These are phyloP conservation scores for Solanum stenotomum DNA, from an alignment of 257 asterid species.

Conservation along the genomic window DNA sequence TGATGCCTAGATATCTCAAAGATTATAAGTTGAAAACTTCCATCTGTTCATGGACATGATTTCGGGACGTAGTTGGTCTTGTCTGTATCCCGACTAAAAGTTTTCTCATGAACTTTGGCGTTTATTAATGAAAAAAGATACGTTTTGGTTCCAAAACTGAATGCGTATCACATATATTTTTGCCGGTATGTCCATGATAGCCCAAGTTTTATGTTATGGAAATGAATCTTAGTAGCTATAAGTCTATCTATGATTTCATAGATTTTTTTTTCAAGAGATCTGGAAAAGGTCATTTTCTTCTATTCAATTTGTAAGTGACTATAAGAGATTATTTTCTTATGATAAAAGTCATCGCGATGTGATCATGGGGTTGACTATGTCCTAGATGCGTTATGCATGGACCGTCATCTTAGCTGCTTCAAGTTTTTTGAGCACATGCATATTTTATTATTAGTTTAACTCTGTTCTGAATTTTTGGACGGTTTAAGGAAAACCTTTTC, in stretches of 20 bases:
- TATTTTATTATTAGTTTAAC: neutral
- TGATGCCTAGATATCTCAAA: neutral
- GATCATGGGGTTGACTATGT: neutral
- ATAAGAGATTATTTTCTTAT: neutral
- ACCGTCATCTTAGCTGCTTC: slow-evolving; percentile 7
- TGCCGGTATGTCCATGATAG: neutral
- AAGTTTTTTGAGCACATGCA: neutral
- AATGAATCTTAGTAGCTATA: neutral
- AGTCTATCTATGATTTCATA: neutral
- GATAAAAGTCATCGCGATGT: neutral
- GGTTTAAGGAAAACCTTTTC: slow-evolving; percentile 1
- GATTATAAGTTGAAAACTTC: neutral
- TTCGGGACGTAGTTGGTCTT: neutral
- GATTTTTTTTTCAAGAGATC: neutral
- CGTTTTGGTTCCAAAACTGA: neutral
- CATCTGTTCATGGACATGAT: neutral
- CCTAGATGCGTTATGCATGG: slow-evolving; percentile 10
- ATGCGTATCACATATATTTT: neutral
- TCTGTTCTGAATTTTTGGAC: neutral
- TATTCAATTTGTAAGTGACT: neutral
- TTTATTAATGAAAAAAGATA: neutral
- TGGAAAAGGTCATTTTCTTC: neutral
- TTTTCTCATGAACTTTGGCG: neutral
- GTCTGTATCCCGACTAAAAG: neutral
- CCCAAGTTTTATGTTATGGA: neutral